These are phyloP conservation scores for Maudiozyma serrabonitensis DNA, from an alignment of 805 yeast species.

Conservation along the genomic window DNA sequence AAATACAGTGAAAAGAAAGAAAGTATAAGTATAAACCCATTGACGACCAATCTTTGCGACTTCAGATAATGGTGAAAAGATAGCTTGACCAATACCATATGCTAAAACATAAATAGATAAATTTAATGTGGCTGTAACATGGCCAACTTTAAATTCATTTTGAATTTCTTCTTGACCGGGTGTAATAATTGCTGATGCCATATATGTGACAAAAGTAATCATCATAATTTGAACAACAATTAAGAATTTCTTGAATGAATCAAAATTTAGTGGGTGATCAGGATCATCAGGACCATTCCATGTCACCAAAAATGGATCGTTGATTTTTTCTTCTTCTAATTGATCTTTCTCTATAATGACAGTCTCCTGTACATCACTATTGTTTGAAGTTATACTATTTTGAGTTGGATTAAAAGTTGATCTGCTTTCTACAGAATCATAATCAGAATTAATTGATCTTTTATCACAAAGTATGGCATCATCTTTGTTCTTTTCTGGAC, in stretches of 20 bases:
- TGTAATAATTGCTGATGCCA: conserved; percentile 46
- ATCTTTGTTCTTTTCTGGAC: not conserved
- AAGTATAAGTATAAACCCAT: conserved; percentile 37
- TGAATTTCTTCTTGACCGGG: conserved; percentile 39
- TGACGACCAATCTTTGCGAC: conserved; percentile 45
- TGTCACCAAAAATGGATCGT: conserved; percentile 22
- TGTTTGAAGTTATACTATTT: not conserved
- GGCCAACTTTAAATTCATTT: conserved; percentile 36
- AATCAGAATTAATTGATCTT: no score
- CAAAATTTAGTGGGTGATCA: conserved; percentile 50
- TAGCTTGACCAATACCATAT: conserved; percentile 50
- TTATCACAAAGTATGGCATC: not conserved
- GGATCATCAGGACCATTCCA: conserved; percentile 35
- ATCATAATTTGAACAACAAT: conserved; percentile 33
- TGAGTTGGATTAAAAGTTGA: not conserved
- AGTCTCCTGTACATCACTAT: not conserved
- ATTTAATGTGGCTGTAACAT: conserved; percentile 39
- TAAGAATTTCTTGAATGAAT: conserved; percentile 30
- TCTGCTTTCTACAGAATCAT: not conserved
- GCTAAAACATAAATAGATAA: conserved; percentile 48
- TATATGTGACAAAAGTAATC: conserved; percentile 41
- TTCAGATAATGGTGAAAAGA: conserved; percentile 51
- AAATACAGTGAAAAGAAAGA: conserved; percentile 38
- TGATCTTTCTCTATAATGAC: not conserved
- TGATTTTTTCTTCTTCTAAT: not conserved